Conservation (phyloP, 495 filamentous ascomycete species). For the Penicillium roqueforti region DNA sequence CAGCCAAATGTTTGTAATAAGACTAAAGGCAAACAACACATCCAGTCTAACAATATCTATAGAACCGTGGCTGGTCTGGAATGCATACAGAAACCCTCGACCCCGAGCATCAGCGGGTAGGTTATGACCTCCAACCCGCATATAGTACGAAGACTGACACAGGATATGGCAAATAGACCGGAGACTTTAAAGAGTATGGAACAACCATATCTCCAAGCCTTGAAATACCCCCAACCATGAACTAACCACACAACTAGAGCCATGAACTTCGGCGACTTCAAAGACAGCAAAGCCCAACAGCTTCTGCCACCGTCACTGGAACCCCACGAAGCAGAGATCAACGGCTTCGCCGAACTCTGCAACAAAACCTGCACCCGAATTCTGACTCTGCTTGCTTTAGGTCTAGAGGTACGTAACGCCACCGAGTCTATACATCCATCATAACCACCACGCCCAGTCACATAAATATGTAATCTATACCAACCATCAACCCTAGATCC, state of each 20-base stretch:
- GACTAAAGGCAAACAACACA: background rate
- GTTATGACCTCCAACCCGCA: constrained; percentile 7
- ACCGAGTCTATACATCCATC: background rate
- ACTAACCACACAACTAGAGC: constrained; percentile 51
- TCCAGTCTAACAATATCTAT: constrained; percentile 9
- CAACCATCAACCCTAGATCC: constrained; percentile 31
- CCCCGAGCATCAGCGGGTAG: constrained; percentile 74
- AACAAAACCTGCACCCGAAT: constrained; percentile 68
- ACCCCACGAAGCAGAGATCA: constrained; percentile 55
- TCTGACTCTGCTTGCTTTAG: constrained; percentile 69
- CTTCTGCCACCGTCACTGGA: constrained; percentile 66
- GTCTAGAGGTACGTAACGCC: constrained; percentile 52
- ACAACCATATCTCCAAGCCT: background rate
- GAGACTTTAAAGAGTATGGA: constrained; percentile 86
- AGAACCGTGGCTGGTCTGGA: constrained; percentile 84
- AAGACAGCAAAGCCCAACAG: constrained; percentile 69
- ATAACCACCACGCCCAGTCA: background rate
- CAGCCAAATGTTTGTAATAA: constrained; percentile 52
- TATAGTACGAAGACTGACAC: constrained; percentile 9
- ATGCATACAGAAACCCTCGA: constrained; percentile 89
- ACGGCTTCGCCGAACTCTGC: constrained; percentile 63
- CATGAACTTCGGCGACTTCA: constrained; percentile 86
- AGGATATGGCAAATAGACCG: constrained; percentile 49
- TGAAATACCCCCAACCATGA: constrained; percentile 1
- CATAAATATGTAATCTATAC: constrained; percentile 9